These are phyloP conservation scores for Collariella sp. DNA, from an alignment of 495 filamentous ascomycete genomes.

Conservation along the genomic window DNA sequence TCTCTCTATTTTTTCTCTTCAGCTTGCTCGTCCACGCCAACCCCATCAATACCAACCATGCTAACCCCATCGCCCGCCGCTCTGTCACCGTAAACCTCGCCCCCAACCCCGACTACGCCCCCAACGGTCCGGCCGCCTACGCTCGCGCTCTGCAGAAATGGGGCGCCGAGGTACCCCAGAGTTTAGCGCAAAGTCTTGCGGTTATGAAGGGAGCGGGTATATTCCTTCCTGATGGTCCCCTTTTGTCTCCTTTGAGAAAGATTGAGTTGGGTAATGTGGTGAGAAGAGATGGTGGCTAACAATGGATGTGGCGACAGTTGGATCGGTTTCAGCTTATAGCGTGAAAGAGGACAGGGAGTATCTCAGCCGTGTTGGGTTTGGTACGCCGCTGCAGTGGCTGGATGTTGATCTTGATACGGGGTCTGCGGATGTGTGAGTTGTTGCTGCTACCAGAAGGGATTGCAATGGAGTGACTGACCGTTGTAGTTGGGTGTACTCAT, in stretches of 20 bases:
- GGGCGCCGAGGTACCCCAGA: slow-evolving; percentile 6
- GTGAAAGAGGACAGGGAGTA: slow-evolving; percentile 49
- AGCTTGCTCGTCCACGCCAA: background rate
- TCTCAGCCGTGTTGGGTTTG: slow-evolving; percentile 55
- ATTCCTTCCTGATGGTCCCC: no score
- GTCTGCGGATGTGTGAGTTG: slow-evolving; percentile 63
- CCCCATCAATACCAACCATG: background rate
- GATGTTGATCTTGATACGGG: slow-evolving; percentile 67
- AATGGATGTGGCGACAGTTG: slow-evolving; percentile 10
- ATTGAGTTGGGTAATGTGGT: no score
- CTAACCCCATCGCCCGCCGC: background rate
- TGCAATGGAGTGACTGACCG: background rate
- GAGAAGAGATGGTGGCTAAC: background rate
- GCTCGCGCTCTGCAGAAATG: slow-evolving; percentile 19
- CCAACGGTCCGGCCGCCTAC: slow-evolving; percentile 21
- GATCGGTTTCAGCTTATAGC: slow-evolving; percentile 11
- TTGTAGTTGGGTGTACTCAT: slow-evolving; percentile 20
- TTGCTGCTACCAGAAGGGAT: background rate
- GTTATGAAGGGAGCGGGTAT: background rate
- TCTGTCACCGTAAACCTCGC: slow-evolving; percentile 9
- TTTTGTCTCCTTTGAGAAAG: no score
- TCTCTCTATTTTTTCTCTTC: background rate
- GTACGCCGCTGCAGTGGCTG: slow-evolving; percentile 58
- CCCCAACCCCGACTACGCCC: slow-evolving; percentile 14
- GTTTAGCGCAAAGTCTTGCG: background rate